Percentiles rank a stretch among this genome's conserved stretches.
Evolutionary conservation across 345 rosid genomes (phyloP).

Genomic region (Boechera divaricarpa): DNA sequence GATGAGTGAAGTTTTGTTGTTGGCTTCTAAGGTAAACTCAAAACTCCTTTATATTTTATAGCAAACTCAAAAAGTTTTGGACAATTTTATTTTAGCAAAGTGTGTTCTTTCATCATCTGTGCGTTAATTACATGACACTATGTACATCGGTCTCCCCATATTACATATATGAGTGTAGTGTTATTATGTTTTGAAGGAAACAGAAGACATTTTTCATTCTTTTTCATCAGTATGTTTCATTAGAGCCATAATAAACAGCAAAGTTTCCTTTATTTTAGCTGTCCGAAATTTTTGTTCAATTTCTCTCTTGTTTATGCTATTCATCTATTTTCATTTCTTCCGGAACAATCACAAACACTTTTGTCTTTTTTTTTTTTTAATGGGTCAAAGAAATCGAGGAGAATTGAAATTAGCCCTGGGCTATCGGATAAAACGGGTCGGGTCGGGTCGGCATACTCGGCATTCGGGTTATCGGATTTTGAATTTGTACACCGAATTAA

Average conservation of each 20-base stretch:
- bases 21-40: conserved; percentile 38
- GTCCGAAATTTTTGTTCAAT: background rate
- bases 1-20: conserved; percentile 58
- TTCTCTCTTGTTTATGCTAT: background rate
- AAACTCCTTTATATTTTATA: conserved; percentile 14
- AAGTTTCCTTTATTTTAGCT: background rate
- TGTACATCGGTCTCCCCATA: background rate
- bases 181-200: conserved; percentile 25
- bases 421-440: too few species aligned
- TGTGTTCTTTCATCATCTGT: conserved; percentile 16
- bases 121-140: too few species aligned
- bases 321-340: background rate
- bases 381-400: too few species aligned
- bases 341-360: background rate
- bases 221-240: conserved; percentile 26
- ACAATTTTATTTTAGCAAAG: conserved; percentile 6
- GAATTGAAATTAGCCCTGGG: too few species aligned
- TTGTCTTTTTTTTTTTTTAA: too few species aligned
- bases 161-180: conserved; percentile 22
- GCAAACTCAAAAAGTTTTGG: conserved; percentile 33
- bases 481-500: too few species aligned
- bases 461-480: too few species aligned
- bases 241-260: conserved; percentile 19
- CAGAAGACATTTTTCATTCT: conserved; percentile 9
- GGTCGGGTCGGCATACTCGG: too few species aligned